A percentile compares a stretch with the other conserved stretches of the same genome.
Evolutionary conservation across 768 basidiomycete species (phyloP).

Genomic region (Xanthoconium stramineum): DNA sequence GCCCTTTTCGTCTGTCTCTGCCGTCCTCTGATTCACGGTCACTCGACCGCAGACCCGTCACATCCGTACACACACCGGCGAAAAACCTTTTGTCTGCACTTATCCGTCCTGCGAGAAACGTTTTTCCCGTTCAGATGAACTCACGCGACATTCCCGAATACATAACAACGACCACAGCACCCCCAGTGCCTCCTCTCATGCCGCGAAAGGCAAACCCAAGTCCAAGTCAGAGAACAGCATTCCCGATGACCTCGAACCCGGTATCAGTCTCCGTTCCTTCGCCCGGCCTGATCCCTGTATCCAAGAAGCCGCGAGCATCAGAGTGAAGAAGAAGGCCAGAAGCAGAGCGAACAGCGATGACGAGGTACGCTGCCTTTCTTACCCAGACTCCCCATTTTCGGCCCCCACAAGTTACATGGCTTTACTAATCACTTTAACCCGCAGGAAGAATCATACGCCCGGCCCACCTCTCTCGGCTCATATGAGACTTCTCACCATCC

Average conservation of each 20-base stretch:
- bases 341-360: slow-evolving; percentile 80
- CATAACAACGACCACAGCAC: slow-evolving; percentile 62
- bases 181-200: slow-evolving; percentile 16
- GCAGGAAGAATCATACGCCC: slow-evolving; percentile 57
- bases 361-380: slow-evolving; percentile 55
- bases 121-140: slow-evolving; percentile 97
- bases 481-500: slow-evolving; percentile 37
- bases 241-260: slow-evolving; percentile 26
- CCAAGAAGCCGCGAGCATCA: slow-evolving; percentile 28
- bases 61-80: slow-evolving; percentile 97
- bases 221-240: slow-evolving; percentile 23
- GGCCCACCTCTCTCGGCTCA: slow-evolving; percentile 49
- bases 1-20: slow-evolving; percentile 20
- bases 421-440: slow-evolving; percentile 14
- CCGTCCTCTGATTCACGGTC: slow-evolving; percentile 20
- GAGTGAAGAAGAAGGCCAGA: slow-evolving; percentile 73
- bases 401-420: slow-evolving; percentile 30
- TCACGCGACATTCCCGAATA: slow-evolving; percentile 93
- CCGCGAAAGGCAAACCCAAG: slow-evolving; percentile 29
- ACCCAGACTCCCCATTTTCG: slow-evolving; percentile 15
- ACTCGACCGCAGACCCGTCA: slow-evolving; percentile 74
- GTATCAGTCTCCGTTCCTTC: slow-evolving; percentile 28
- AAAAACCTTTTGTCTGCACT: slow-evolving; percentile 93
- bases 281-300: slow-evolving; percentile 14
- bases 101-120: slow-evolving; percentile 96